Evolutionary conservation across 1,284 basidiomycete species (phyloP).

Genomic region (Prillingera fragicola): DNA sequence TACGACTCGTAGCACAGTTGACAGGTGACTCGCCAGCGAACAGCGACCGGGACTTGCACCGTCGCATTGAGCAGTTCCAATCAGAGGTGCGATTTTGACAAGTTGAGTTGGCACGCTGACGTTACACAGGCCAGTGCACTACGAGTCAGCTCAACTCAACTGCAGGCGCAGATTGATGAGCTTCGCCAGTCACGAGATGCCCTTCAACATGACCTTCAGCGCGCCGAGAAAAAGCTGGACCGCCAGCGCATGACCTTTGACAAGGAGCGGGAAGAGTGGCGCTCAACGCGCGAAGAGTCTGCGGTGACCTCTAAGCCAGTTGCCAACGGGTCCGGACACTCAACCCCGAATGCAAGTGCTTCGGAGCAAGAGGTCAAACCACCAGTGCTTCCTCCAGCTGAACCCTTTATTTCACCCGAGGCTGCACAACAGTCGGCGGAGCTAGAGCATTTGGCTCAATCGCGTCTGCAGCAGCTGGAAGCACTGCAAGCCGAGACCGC

Average conservation of each 20-base stretch:
- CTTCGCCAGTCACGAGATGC: slow-evolving; percentile 55
- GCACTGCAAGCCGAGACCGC: slow-evolving; percentile 27
- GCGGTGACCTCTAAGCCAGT: slow-evolving; percentile 52
- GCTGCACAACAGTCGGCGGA: slow-evolving; percentile 29
- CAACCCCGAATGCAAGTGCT: slow-evolving; percentile 52
- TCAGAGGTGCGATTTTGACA: slow-evolving; percentile 25
- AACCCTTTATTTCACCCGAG: no score
- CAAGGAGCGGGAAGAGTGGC: slow-evolving; percentile 52
- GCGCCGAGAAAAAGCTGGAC: slow-evolving; percentile 67
- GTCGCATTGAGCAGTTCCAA: slow-evolving; percentile 23
- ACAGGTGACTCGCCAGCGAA: no score
- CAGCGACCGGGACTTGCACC: slow-evolving; percentile 4
- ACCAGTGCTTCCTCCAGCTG: no score
- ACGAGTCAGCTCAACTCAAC: slow-evolving; percentile 54
- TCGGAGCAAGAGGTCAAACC: neutral
- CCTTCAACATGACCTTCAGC: slow-evolving; percentile 57
- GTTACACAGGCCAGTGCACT: slow-evolving; percentile 30
- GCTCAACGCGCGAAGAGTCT: slow-evolving; percentile 7
- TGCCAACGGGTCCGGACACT: slow-evolving; percentile 43
- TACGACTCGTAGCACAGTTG: slow-evolving; percentile 23
- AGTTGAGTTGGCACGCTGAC: neutral
- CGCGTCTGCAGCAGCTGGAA: slow-evolving; percentile 30
- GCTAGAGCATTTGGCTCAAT: slow-evolving; percentile 29
- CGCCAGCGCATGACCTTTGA: slow-evolving; percentile 61
- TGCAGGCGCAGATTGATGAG: slow-evolving; percentile 57